Base-by-base conservation (phyloP, 495 filamentous ascomycete species). In the Emericellopsis terricola region DNA sequence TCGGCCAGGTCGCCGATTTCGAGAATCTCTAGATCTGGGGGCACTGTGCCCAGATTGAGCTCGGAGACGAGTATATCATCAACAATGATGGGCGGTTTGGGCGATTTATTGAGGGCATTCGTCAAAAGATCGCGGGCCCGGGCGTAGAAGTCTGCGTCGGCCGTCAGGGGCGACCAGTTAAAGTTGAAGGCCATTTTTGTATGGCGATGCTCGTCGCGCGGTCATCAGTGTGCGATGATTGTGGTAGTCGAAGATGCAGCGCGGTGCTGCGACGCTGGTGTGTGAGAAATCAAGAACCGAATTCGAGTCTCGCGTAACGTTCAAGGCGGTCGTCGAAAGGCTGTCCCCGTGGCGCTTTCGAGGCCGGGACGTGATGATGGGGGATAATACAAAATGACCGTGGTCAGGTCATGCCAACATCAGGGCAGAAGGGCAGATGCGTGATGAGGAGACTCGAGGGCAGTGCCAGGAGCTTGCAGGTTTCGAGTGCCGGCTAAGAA, bases 101-200 rank as follows among this genome's bases (percentile, higher is more conserved):
- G 85, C 20, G 83, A 92, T 57, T 96, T 96, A 68, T 97, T 97
- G 44, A 97, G 67, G 19, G 89, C 91, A 28, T 78, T 75, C 16
- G 89, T 97, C 31, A 97, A 70, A 48, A 96, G 81, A 44, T 94
- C 86, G 51, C 86, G 80, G 33, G 89, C 89, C 47, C 84, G 73
- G 47, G 75, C 71, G 56, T 91, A 91, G 61, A 91, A 91, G 36
- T 65, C 65, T 51, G 83, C 84, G 64, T 94, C 82, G 45, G 86
- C 86, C 57, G 86, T 85, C 44, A 97, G 71, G 50, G 89, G 89
- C 69, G 85, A 93, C 89, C 89, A 97, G 84, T 96, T 97, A 81
- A 97, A 96, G 66, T 94, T 94, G 75, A 97, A 97, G 41, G 89
- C 87, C 89, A 97, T 97, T 60, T 55, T 56, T 57, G 56, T 51